phyloP scores from a whole-genome alignment of 1,139 yeast genomes.

The Hyphopichia khmerensis region DNA sequence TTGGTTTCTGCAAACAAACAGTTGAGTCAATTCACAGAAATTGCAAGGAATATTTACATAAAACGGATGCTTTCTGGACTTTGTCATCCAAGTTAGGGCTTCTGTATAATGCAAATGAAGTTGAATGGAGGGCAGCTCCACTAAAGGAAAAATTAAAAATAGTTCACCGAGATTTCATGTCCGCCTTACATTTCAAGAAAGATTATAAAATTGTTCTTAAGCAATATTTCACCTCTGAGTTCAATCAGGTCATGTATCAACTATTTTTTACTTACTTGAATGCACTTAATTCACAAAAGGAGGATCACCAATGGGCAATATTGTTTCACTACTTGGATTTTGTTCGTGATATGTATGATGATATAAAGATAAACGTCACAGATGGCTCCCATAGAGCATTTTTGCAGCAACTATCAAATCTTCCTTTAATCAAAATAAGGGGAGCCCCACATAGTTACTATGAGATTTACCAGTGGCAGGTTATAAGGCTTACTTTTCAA shows the following conservation, averaged over 20 bases:
- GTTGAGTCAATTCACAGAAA: conserved; percentile 24
- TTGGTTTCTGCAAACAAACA: conserved; percentile 29
- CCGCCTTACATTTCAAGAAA: conserved; percentile 21
- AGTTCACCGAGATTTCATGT: conserved; percentile 27
- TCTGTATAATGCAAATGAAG: conserved; percentile 22
- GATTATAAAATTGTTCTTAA: conserved; percentile 19
- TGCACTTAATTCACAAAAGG: conserved; percentile 18
- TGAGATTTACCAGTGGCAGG: conserved; percentile 12
- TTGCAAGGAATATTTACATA: conserved; percentile 15
- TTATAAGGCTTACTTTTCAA: conserved; percentile 11
- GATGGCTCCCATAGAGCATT: conserved; percentile 12
- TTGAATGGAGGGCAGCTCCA: conserved; percentile 25
- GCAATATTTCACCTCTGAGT: conserved; percentile 21
- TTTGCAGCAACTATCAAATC: conserved; percentile 14
- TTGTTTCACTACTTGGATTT: conserved; percentile 23
- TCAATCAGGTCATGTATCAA: conserved; percentile 26
- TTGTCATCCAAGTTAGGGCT: conserved; percentile 33
- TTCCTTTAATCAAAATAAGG: background rate
- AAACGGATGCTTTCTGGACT: conserved; percentile 15
- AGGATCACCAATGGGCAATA: conserved; percentile 31
- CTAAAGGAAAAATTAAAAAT: conserved; percentile 22
- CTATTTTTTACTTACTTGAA: conserved; percentile 30
- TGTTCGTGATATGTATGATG: conserved; percentile 13
- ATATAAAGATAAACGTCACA: background rate
- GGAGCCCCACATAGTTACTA: conserved; percentile 1